Evolutionary conservation across 768 basidiomycete species (phyloP), one percentile per base, ranked within the genome.

Genomic region (Boletus edulis): DNA sequence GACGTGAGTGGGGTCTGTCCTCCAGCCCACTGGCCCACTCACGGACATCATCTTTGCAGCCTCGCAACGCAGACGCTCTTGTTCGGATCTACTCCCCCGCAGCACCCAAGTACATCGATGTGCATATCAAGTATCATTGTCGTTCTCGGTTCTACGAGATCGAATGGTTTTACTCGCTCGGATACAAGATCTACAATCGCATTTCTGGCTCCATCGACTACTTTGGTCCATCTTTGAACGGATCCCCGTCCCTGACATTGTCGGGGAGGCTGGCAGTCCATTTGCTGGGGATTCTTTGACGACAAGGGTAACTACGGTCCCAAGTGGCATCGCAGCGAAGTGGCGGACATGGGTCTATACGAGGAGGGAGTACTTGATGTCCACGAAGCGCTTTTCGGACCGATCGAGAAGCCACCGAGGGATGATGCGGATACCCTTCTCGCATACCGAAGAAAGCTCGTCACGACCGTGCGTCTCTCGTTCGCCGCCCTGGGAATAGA

Each of bases 271-370:
- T 62, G 60, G 51, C 57, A 62, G 34, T 24, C 61, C 1, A 42
- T 63, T 9, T 55, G 57, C 37, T 63, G 61, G 61, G 61, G 52
- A 6, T 53, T 31, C 24, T 53, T 17, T 14, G 61, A 62, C 18
- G 46, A 56, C 41, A 43, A 54, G 6, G 52, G 42, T 2, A 49
- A 49, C 34, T 41, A 41, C 14, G 38, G 48, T 14, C 32, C 8
- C 10, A 17, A 9, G 12, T 38, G 49, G 49, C 32, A 41, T 12
- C 46, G 48, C 0, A 31, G 54, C n/a, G 53, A 63, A 12, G n/a
- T 37, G 4, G 58, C 20, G 3, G 29, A 40, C 9, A 11, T 60
- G 17, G 58, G 24, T n/a, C 50, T 63, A 6, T 32, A 43, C 29
- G 14, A 52, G 24, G 53, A 55, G n/a, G 62, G 44, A n/a, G 48